Evolutionary conservation across 768 basidiomycete genomes (phyloP), one percentile per base, ranked within the genome.

Genomic region (Crepidotus variabilis): DNA sequence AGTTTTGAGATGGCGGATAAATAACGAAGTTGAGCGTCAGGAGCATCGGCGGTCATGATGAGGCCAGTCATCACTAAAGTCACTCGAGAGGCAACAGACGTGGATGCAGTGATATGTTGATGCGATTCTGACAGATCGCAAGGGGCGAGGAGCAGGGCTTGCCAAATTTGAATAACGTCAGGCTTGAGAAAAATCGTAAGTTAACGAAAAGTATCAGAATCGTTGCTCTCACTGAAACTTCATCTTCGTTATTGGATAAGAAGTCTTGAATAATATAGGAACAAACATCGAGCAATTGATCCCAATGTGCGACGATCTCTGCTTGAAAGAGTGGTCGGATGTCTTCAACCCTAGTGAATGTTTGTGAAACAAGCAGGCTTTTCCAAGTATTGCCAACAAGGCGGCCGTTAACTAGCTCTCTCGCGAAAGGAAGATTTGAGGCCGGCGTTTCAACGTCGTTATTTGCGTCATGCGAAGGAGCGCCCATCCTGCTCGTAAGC

Each of bases 91-190:
- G 76, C 69, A 50, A 77, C 69, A 3, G 70, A 61, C 0, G 75
- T 55, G 16, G 71, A 57, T 2, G 74, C 59, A 1, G 73, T 69
- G 11, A 75, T 62, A 59, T 77, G 73, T 0, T 67, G 68, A 32
- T 64, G 64, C 20, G 66, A 72, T 54, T 78, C 74, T 0, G 75
- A 73, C 10, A 79, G 63, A 51, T 78, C 74, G 9, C 78, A 70
- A 45, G 75, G 78, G 16, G 69, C 77, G 22, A 84, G 75, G n/a
- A 88, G 68, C 16, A 88, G 72, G 0, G 79, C 75, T 58, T 81
- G 75, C 86, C 86, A 88, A 1, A 74, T 67, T 45, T 70, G 64
- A 3, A 81, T 47, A 22, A 83, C 67, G 45, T 67, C 67, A 13
- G 66, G 58, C 81, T 83, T 59, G 8, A 32, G 8, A 55, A n/a